phyloP scores from a whole-genome alignment of 305 asterid species.

The Rubia peregrina region DNA sequence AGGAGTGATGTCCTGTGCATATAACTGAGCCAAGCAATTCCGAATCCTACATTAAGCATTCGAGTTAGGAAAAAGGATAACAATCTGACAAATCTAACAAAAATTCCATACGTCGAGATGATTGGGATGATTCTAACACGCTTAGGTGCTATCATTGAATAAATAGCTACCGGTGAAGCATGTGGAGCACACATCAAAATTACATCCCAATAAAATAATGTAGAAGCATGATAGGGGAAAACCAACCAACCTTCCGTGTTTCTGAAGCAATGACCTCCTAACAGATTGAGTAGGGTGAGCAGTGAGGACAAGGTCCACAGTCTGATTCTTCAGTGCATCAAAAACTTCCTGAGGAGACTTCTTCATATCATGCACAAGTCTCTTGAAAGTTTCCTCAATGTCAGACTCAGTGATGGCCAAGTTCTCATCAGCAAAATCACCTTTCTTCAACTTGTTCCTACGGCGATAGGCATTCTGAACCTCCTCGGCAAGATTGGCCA shows the following conservation, averaged over 20 bases:
- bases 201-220: too few relatives aligned
- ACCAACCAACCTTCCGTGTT: constrained; percentile 68
- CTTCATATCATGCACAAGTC: constrained; percentile 64
- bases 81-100: background rate
- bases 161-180: too few relatives aligned
- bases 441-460: constrained; percentile 66
- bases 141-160: too few relatives aligned
- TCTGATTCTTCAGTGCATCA: constrained; percentile 91
- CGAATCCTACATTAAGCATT: constrained; percentile 52
- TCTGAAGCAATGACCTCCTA: constrained; percentile 91
- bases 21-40: constrained; percentile 68
- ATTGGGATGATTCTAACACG: too few relatives aligned
- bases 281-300: constrained; percentile 97
- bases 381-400: constrained; percentile 88
- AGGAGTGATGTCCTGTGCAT: constrained; percentile 78
- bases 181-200: too few relatives aligned
- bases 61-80: constrained; percentile 12
- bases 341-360: constrained; percentile 89
- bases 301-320: constrained; percentile 90
- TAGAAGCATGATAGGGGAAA: too few relatives aligned
- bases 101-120: background rate
- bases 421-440: constrained; percentile 72
- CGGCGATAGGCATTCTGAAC: constrained; percentile 82
- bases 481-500: constrained; percentile 98
- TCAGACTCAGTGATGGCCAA: constrained; percentile 84